Evolutionary conservation across 805 yeast genomes (phyloP).

Genomic region (Tetrapisispora iriomotensis): DNA sequence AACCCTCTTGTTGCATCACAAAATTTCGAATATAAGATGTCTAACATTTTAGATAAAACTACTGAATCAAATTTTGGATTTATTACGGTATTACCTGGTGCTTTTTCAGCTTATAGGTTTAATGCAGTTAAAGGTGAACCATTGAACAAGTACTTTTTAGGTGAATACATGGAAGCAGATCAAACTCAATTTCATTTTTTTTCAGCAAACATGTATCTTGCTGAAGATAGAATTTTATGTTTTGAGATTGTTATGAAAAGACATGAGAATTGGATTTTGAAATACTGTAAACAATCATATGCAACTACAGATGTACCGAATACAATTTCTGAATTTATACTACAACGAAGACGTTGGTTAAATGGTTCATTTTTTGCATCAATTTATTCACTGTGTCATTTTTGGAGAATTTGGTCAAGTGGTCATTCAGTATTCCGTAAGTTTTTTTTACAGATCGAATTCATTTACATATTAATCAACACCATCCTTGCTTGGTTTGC

Average conservation of each 20-base stretch:
- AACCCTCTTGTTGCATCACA: slow-evolving; percentile 95
- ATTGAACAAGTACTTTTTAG: slow-evolving; percentile 80
- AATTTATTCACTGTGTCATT: slow-evolving; percentile 72
- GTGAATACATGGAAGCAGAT: slow-evolving; percentile 65
- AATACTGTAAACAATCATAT: slow-evolving; percentile 76
- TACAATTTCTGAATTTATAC: slow-evolving; percentile 69
- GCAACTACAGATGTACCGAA: slow-evolving; percentile 97
- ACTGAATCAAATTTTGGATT: slow-evolving; percentile 92
- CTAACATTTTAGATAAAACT: slow-evolving; percentile 91
- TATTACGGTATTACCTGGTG: slow-evolving; percentile 91
- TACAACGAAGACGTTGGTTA: slow-evolving; percentile 93
- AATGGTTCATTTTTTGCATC: slow-evolving; percentile 96
- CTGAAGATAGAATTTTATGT: slow-evolving; percentile 92
- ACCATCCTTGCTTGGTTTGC: slow-evolving; percentile 88
- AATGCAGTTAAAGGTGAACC: slow-evolving; percentile 80
- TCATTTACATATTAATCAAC: slow-evolving; percentile 63
- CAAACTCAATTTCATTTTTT: slow-evolving; percentile 69
- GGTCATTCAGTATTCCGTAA: slow-evolving; percentile 65
- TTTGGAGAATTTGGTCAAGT: slow-evolving; percentile 65
- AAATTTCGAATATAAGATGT: slow-evolving; percentile 92
- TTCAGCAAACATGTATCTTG: slow-evolving; percentile 92
- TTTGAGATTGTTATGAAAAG: slow-evolving; percentile 88
- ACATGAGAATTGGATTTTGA: slow-evolving; percentile 62
- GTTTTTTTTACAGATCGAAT: slow-evolving; percentile 64
- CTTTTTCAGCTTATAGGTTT: slow-evolving; percentile 88